A percentile compares a stretch with the other conserved stretches of the same genome.
phyloP scores from a whole-genome alignment of 2,329 filamentous ascomycete species.

The Monilinia fructicola region DNA sequence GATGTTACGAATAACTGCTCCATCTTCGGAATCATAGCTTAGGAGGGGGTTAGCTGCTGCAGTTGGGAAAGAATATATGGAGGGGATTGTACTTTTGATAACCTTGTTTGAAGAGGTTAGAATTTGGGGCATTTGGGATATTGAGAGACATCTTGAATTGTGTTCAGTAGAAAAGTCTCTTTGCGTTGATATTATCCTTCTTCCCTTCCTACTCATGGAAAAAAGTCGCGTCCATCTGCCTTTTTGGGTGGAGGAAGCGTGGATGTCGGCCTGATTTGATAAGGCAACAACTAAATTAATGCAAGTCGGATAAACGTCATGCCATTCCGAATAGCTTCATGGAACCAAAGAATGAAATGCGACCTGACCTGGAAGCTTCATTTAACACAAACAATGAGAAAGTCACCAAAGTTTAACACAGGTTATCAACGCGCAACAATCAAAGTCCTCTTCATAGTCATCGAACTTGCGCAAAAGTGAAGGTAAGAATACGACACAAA shows the following conservation, averaged over 20 bases:
- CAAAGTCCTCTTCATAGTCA: background rate
- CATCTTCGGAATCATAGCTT: constrained; percentile 99
- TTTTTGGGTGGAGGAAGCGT: constrained; percentile 22
- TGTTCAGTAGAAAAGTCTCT: constrained; percentile 19
- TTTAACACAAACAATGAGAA: constrained; percentile 5
- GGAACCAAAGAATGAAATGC: constrained; percentile 14
- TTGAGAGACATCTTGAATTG: constrained; percentile 77
- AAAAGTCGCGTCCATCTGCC: constrained; percentile 20
- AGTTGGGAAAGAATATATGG: constrained; percentile 38
- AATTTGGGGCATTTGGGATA: constrained; percentile 90
- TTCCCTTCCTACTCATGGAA: constrained; percentile 12
- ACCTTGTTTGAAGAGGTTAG: constrained; percentile 90
- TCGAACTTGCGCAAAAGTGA: background rate
- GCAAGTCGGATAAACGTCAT: constrained; percentile 10
- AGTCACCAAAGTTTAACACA: background rate
- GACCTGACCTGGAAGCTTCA: constrained; percentile 12
- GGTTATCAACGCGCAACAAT: background rate
- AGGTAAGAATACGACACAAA: background rate
- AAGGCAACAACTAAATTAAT: constrained; percentile 6
- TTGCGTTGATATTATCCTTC: constrained; percentile 24
- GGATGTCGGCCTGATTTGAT: background rate
- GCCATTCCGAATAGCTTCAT: constrained; percentile 26
- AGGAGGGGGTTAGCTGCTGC: constrained; percentile 39
- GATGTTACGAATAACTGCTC: constrained; percentile 96
- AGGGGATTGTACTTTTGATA: constrained; percentile 69